Base-by-base conservation (phyloP, 768 basidiomycete species). In the Tulasnella sp. region DNA sequence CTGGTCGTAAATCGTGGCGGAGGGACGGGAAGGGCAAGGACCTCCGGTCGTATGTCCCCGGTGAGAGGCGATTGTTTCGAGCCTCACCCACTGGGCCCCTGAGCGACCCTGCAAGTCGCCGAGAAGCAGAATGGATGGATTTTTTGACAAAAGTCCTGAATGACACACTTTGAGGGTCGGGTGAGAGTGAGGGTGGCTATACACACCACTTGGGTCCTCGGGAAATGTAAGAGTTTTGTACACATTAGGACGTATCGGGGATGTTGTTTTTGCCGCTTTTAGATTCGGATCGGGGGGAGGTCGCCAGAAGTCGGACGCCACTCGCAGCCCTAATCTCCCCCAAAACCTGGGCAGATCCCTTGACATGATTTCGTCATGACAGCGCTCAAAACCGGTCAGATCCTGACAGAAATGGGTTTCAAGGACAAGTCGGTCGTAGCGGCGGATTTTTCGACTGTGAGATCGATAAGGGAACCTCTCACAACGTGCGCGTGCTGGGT, bases 51-150 rank as follows among this genome's bases (percentile, higher is more conserved):
- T 69, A 69, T 69, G 64, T 37, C 64, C 64, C 64, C 64, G 31
- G 64, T 37, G 12, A 69, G 64, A 69, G 64, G 64, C 64, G 64
- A 69, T 31, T 69, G 64, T 69, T 69, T 69, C 64, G 64, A 69
- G 64, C 64, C 64, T 69, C 64, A 69, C 64, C 64, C 64, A 28
- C 34, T 69, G 64, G 64, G 64, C 31, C 64, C 64, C 64, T 69
- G 64, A 69, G 64, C 64, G 64, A 69, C 64, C 64, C 64, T 69
- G 64, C 64, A 69, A 69, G 64, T 69, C 64, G 64, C 64, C 64
- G 64, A 69, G 28, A 69, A 69, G 31, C 34, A 69, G 64, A 11
- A 37, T 69, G 64, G 64, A 69, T 69, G 64, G 64, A 69, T 37
- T 69, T 69, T 69, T 69, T 24, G 64, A 37, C 24, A 69, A 69